Evolutionary conservation across 2,329 filamentous ascomycete genomes (phyloP), one percentile per base, ranked within the genome.

Genomic region (Calonectria henricotiae): DNA sequence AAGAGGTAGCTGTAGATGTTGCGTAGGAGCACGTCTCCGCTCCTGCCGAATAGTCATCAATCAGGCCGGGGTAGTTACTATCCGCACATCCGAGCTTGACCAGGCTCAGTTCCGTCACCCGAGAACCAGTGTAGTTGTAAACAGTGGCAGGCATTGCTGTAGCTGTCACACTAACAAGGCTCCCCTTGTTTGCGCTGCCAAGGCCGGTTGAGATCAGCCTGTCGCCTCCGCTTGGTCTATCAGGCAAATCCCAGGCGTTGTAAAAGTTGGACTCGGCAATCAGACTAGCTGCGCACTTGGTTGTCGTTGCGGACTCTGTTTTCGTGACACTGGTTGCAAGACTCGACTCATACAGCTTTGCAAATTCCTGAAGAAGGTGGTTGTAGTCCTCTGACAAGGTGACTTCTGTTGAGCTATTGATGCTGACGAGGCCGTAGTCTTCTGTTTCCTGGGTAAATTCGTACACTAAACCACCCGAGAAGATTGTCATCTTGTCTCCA

Each of bases 61-160:
- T 13, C 23, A 61, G 11, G 17, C 55, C 55, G 13, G 55, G 55
- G 39, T 61, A 61, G 55, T 61, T 61, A 37, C 55, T 61, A 25
- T 61, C 55, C 1, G 55, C 55, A 11, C 55, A 61, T 32, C 55
- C 55, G 8, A 61, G 55, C 37, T 41, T 43, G 6, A 61, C 55
- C 8, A 61, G 25, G 5, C 23, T 61, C 1, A 43, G 39, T 6
- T 37, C 55, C 13, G 37, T 61, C 15, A 61, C 39, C 39, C 30
- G 23, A 15, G 37, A 27, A 44, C 55, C 55, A 9, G 55, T 61
- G 39, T 61, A 61, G 39, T 61, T 61, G 55, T 61, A 61, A 23
- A 61, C 55, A 32, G 55, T 61, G 7, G 55, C 55, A 13, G 55
- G 55, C 55, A 61, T 61, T 2, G 55, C 44, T 2, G 55, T 61